Base-by-base conservation (phyloP, 148 eudicot species). In the Chenopodium formosanum region DNA sequence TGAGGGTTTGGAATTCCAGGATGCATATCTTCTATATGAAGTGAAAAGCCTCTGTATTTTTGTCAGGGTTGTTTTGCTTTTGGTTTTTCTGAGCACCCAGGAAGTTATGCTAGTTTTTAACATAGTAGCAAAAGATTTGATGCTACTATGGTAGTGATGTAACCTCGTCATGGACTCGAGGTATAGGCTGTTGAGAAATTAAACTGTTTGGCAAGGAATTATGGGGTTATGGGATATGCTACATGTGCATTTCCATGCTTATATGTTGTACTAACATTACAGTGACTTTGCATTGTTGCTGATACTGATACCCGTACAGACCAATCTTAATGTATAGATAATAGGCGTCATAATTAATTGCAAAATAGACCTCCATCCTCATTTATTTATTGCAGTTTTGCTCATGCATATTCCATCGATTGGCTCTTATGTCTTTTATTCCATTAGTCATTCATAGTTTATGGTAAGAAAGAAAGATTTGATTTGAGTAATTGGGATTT, bases 1-100 rank as follows among this genome's bases (percentile, higher is more conserved):
- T n/a, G 46, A 77, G 79, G 68, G 53, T 23, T 60, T 62, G 17
- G 48, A 77, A 48, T 32, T 75, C 44, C 10, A 70, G 23, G 73
- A 70, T 52, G 68, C 31, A 3, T 56, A 23, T 69, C 60, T 12
- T 79, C 29, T 9, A 12, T 63, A 48, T 62, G 68, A 78, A 23
- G 29, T 69, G 50, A 69, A 32, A 70, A 32, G 78, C 63, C 66
- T 0, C 46, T 79, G 72, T 79, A 31, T 50, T 52, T 20, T 52
- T 46, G 44, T 17, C 17, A 62, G 73, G 53, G 72, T 65, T 47
- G 37, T 25, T 27, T 60, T 62, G 47, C 25, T 68, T 46, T 68
- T 63, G 17, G 29, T 25, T 27, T 67, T 1, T 29, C 74, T 14
- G 29, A 78, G 80, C 73, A 78, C 65, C 23, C 52, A 70, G 48